Evolutionary conservation across 2,329 filamentous ascomycete species (phyloP), one percentile per base, ranked within the genome.

Genomic region (Apiospora pterosperma): DNA sequence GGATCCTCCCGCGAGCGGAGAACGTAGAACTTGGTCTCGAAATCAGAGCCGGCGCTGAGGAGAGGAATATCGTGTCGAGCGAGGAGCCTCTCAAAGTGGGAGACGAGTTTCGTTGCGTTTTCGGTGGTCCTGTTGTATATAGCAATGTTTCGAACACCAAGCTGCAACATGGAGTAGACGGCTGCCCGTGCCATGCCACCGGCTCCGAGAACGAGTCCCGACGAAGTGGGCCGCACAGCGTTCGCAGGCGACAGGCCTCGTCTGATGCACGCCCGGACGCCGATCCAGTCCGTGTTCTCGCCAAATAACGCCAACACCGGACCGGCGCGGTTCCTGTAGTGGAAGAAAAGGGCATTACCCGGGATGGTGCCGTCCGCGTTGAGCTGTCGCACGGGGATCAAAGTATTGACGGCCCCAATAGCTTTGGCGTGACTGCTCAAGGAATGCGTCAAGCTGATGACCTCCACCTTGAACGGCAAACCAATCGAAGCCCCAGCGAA

Each of bases 221-320:
- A 85, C 2, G 82, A 84, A 11, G 77, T 80, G 0, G 84, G 80
- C 3, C 86, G 82, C 0, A 90, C 84, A 1, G 85, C 87, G 67
- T 90, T 90, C 4, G 90, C 89, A 0, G 91, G 91, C 0, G 91
- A 93, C 2, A 93, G 80, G 2, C 90, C 90, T 36, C 90, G 83
- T 6, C 88, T 84, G 48, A 94, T 85, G 72, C 90, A 93, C 3
- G 89, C 90, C 62, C 89, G 82, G 48, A 94, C 91, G 5, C 91
- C 91, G 38, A 93, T 90, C 89, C 91, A 94, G 74, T 94, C 91
- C 0, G 91, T 93, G 66, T 94, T 94, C 65, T 93, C 90, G 1
- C 91, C 92, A 67, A 92, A 92, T 0, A 93, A 80, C 0, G 88
- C 90, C 67, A 85, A 85, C 7, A 92, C 85, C 0, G 88, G 85